These are phyloP conservation scores for Solidago caesia DNA, from an alignment of 129 eudicot genomes.

Conservation along the genomic window DNA sequence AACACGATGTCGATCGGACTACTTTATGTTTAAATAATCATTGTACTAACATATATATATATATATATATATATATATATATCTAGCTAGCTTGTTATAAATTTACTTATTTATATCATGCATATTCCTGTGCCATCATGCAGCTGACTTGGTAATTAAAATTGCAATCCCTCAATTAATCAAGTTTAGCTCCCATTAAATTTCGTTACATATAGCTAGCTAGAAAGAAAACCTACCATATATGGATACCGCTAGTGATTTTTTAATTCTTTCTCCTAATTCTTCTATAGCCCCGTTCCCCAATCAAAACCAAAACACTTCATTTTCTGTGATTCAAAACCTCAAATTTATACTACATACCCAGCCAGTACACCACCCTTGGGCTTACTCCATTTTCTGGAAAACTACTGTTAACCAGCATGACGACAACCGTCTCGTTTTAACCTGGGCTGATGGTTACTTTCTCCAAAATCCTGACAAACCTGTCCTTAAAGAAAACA, in stretches of 20 bases:
- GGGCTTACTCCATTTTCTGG: slow-evolving; percentile 77
- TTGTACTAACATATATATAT: too few relatives aligned
- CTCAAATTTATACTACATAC: slow-evolving; percentile 51
- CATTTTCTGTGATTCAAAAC: slow-evolving; percentile 28
- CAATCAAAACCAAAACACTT: background rate
- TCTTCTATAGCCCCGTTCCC: slow-evolving; percentile 27
- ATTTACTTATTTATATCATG: too few relatives aligned
- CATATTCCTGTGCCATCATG: too few relatives aligned
- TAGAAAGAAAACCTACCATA: too few relatives aligned
- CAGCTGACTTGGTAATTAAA: too few relatives aligned
- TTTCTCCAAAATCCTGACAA: slow-evolving; percentile 34
- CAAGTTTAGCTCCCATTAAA: too few relatives aligned
- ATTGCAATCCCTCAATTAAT: too few relatives aligned
- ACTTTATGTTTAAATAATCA: too few relatives aligned
- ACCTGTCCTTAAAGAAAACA: slow-evolving; percentile 19
- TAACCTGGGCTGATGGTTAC: slow-evolving; percentile 64
- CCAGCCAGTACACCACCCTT: slow-evolving; percentile 40
- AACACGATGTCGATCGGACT: too few relatives aligned
- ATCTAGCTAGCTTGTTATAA: too few relatives aligned
- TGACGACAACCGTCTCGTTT: slow-evolving; percentile 11
- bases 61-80: too few relatives aligned
- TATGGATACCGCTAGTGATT: background rate
- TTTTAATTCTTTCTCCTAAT: slow-evolving; percentile 32
- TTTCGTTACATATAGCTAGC: too few relatives aligned
- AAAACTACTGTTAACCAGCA: slow-evolving; percentile 19